A percentile compares a stretch with the other conserved stretches of the same genome.
Evolutionary conservation across 2,329 filamentous ascomycete species (phyloP).

Genomic region (Lizonia empirigonia): DNA sequence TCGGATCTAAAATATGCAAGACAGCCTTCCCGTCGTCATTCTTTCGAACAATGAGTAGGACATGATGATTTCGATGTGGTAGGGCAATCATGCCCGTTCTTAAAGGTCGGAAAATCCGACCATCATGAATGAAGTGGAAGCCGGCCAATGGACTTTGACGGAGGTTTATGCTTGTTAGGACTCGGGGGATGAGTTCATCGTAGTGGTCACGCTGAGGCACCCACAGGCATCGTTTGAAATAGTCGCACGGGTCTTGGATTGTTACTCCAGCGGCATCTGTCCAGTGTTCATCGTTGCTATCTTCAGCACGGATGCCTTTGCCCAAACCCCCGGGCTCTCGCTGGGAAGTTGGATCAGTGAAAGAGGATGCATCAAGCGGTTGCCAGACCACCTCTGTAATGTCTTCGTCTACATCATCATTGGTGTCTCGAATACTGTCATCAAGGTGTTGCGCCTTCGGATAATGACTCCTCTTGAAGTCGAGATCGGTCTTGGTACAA

Average conservation of each 20-base stretch:
- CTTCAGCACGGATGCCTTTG: too few relatives aligned
- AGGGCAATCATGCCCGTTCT: not conserved
- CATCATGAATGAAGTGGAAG: not conserved
- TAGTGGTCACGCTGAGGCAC: not conserved
- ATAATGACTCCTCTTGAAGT: not conserved
- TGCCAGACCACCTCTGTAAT: not conserved
- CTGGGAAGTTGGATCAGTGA: too few relatives aligned
- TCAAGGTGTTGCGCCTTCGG: too few relatives aligned
- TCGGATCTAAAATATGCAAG: not conserved
- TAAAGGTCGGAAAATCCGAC: not conserved
- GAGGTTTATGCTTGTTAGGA: not conserved
- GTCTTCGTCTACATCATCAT: not conserved
- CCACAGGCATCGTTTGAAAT: not conserved
- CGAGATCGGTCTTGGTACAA: not conserved
- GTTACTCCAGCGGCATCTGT: not conserved
- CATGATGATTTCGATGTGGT: not conserved
- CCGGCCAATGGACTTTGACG: not conserved
- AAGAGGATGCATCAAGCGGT: not conserved
- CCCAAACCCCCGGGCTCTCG: too few relatives aligned
- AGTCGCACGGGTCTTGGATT: not conserved
- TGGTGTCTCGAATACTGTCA: not conserved
- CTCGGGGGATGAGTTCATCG: not conserved
- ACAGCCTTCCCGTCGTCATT: not conserved
- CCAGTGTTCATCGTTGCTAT: not conserved
- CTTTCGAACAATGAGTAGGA: not conserved